These are phyloP conservation scores for Cyathus striatus DNA, from an alignment of 768 basidiomycete genomes.

Conservation along the genomic window DNA sequence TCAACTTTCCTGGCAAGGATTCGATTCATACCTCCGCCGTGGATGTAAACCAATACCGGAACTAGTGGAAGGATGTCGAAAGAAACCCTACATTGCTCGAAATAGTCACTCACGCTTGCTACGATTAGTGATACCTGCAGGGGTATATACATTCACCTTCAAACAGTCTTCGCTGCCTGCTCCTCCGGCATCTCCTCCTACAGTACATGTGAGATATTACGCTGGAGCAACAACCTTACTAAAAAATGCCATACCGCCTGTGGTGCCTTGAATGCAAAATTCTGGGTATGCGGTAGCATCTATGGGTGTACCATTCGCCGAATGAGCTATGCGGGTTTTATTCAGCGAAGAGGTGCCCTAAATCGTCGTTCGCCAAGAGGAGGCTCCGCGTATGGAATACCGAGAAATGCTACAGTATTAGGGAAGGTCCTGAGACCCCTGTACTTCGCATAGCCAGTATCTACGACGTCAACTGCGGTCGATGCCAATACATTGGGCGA, in stretches of 20 bases:
- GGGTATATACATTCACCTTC: constrained; percentile 62
- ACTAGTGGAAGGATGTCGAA: constrained; percentile 17
- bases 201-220: neutral
- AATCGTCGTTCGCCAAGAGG: constrained; percentile 48
- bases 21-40: too few species aligned
- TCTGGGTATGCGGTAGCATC: constrained; percentile 50
- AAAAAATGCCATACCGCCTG: neutral
- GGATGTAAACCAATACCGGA: constrained; percentile 43
- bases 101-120: constrained; percentile 38
- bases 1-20: too few species aligned
- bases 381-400: constrained; percentile 56
- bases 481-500: too few species aligned
- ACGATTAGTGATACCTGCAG: constrained; percentile 36
- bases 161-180: constrained; percentile 65
- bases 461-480: constrained; percentile 35
- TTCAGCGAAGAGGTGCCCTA: constrained; percentile 49
- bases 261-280: constrained; percentile 55
- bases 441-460: constrained; percentile 57
- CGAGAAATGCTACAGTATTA: constrained; percentile 53
- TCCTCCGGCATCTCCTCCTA: constrained; percentile 54
- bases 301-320: constrained; percentile 32
- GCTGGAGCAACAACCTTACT: neutral
- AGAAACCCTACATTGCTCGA: neutral
- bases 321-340: constrained; percentile 32
- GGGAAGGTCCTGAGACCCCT: constrained; percentile 46